Evolutionary conservation across 73 alveolate species (phyloP).

Genomic region (Tetrahymena thermophila): DNA sequence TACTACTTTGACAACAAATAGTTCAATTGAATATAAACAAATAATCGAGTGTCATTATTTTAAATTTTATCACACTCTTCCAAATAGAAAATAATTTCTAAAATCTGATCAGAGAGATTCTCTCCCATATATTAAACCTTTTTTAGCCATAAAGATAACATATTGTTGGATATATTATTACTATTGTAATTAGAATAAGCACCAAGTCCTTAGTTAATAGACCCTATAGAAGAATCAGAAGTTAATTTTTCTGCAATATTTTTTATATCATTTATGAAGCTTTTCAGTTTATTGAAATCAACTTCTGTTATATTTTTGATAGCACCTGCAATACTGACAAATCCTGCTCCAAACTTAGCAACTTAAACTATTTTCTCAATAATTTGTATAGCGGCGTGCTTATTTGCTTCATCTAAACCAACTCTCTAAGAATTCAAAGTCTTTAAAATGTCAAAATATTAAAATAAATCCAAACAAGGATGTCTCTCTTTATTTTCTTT

Average conservation of each 20-base stretch:
- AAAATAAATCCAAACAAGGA: neutral
- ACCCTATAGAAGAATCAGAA: neutral
- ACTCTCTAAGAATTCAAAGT: neutral
- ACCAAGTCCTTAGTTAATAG: neutral
- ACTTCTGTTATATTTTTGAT: neutral
- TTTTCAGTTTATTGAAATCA: no score
- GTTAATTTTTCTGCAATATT: no score
- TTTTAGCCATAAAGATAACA: neutral
- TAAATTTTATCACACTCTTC: no score
- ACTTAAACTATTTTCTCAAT: neutral
- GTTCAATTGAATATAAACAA: no score
- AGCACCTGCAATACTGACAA: neutral
- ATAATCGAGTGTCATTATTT: no score
- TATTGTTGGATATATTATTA: neutral
- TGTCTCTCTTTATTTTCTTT: neutral
- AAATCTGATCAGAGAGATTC: no score
- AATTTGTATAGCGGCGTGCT: no score
- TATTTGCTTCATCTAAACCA: neutral
- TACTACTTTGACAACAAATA: no score
- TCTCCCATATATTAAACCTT: neutral
- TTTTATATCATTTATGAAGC: no score
- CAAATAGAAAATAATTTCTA: neutral
- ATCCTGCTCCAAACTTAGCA: neutral
- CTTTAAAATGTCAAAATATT: no score
- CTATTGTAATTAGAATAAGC: no score